A percentile compares a stretch with the other conserved stretches of the same genome.
phyloP scores from a whole-genome alignment of 177 flowering plant species.

The Vitis hybrid region DNA sequence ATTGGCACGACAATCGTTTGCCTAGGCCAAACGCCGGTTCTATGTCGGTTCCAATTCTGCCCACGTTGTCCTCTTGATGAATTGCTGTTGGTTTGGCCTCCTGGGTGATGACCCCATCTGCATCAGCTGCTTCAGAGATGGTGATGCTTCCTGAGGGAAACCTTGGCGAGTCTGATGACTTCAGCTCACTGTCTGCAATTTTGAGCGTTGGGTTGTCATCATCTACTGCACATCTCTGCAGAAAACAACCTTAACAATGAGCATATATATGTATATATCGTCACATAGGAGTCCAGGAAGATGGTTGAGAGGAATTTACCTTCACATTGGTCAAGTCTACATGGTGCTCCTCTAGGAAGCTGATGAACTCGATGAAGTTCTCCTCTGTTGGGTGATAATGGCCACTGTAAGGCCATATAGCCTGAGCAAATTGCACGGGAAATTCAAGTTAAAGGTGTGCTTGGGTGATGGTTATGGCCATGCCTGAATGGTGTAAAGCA shows the following conservation, averaged over 20 bases:
- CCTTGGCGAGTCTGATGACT: neutral
- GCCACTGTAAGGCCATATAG: constrained; percentile 57
- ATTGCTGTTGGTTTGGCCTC: neutral
- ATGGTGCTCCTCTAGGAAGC: constrained; percentile 36
- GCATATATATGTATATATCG: too few relatives aligned
- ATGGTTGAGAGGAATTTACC: constrained; percentile 18
- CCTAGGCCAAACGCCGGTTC: neutral
- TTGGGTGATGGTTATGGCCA: neutral
- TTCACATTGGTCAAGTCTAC: constrained; percentile 42
- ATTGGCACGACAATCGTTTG: constrained; percentile 14
- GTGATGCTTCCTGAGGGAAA: neutral
- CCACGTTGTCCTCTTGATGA: neutral
- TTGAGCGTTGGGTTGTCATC: constrained; percentile 22
- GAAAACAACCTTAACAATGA: neutral
- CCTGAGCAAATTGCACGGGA: constrained; percentile 20
- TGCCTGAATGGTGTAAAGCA: neutral
- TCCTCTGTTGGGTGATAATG: constrained; percentile 55
- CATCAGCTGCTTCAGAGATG: neutral
- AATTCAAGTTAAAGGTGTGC: neutral
- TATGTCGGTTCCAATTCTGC: too few relatives aligned
- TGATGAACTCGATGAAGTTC: constrained; percentile 36
- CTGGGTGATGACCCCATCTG: neutral
- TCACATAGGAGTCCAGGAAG: too few relatives aligned
- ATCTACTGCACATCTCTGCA: constrained; percentile 27
- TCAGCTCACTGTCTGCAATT: neutral